Evolutionary conservation across 148 eudicot genomes (phyloP), one percentile per base, ranked within the genome.

Genomic region (Beta vulgaris): DNA sequence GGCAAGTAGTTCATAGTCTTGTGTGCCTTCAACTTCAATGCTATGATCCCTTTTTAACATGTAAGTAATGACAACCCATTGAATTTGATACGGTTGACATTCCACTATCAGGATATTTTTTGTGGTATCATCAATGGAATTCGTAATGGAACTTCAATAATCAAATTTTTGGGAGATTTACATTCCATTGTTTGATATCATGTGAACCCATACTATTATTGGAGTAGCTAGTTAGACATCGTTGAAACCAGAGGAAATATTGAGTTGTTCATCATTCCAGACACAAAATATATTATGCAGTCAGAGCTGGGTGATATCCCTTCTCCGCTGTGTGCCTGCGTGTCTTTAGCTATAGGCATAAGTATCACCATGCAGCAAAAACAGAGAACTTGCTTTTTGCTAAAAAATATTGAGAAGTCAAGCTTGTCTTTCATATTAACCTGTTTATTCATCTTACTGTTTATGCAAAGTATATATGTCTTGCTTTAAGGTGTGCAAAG

Each of bases 1-100:
- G 97, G 98, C 86, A 81, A 74, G 85, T 37, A 3, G 29, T 21
- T 25, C 44, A 26, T 36, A 37, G 6, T 42, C 44, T 74, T 59
- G 46, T 39, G 36, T 76, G 59, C 9, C 14, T 21, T 18, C 21
- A 15, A 16, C 36, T 36, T 46, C 4, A 28, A 40, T 36, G 39
- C 51, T 37, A 36, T 10, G 23, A 40, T 23, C 16, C 42, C 32
- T 26, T 1, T 39, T 23, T 13, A 6, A 23, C 18, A 0, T 40
- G 68, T 15, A 48, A 6, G 1, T 25, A 51, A 51, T 21, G 25
- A 51, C 57, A 23, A 51, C 26, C 57, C 19, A 51, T 19, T 51
- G 57, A 51, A 59, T 59, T 29, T 29, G 35, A 59, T 59, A 59
- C 23, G 59, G 28, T 54, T 54, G 59, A 31, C 35, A 29, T 1